phyloP scores from a whole-genome alignment of 495 filamentous ascomycete genomes.

The Annulohypoxylon moriforme region DNA sequence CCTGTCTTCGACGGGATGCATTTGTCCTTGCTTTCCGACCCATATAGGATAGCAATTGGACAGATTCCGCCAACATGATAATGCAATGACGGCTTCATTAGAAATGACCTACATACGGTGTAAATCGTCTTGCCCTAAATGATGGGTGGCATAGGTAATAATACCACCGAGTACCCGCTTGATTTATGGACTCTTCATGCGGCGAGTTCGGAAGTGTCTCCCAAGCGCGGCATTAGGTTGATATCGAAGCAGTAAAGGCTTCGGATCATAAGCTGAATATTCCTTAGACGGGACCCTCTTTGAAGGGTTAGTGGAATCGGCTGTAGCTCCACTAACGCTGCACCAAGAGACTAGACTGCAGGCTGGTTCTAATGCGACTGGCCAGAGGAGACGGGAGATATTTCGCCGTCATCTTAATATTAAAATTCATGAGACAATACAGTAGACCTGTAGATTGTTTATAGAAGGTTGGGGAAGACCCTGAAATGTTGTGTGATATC shows the following conservation, averaged over 20 bases:
- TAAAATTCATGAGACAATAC: constrained; percentile 32
- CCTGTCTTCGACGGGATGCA: background rate
- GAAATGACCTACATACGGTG: constrained; percentile 17
- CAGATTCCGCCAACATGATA: background rate
- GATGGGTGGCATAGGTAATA: constrained; percentile 15
- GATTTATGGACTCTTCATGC: constrained; percentile 16
- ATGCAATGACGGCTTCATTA: constrained; percentile 16
- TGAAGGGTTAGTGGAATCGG: constrained; percentile 27
- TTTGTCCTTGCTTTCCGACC: constrained; percentile 12
- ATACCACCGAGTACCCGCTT: constrained; percentile 9
- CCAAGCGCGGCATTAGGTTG: constrained; percentile 23
- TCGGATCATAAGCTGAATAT: constrained; percentile 30
- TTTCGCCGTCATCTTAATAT: constrained; percentile 42
- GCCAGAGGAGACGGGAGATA: constrained; percentile 36
- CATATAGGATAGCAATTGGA: constrained; percentile 20
- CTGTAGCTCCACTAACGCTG: constrained; percentile 23
- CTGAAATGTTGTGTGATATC: constrained; percentile 28
- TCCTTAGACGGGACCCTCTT: constrained; percentile 21
- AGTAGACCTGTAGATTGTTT: constrained; percentile 27
- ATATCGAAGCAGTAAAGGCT: constrained; percentile 35
- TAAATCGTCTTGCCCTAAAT: constrained; percentile 6
- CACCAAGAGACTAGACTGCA: constrained; percentile 23
- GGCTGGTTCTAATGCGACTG: constrained; percentile 12
- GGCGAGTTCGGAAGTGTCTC: constrained; percentile 33
- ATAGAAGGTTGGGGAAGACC: constrained; percentile 32